Evolutionary conservation across 179 eudicot species (phyloP), one percentile per base, ranked within the genome.

Genomic region (Patellifolia procumbens): DNA sequence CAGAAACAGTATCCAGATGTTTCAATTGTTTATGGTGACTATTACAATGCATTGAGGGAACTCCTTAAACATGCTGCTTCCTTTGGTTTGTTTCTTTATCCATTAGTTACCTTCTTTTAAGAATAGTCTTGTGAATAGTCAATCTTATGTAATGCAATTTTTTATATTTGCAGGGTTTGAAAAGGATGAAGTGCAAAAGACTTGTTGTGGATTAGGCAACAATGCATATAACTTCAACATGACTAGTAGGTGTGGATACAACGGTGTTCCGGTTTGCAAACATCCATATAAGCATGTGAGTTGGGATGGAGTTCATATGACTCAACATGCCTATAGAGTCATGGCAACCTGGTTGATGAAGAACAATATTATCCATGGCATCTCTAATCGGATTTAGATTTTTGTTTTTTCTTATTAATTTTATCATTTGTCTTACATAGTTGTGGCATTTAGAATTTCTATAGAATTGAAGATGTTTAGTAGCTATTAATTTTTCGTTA

Each of bases 231-330:
- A 80, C 17, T 72, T 59, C n/a, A 29, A 75, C 7, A 4, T 43
- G 7, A 37, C 42, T 22, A 2, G 24, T 12, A 51, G 19, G 26
- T 81, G 83, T 43, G 80, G 80, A 22, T 34, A 11, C 4, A 20
- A 58, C 0, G 82, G 70, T 16, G 68, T 58, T 43, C 61, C 53
- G 0, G 76, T 71, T 5, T 80, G 83, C 55, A 28, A 7, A 22
- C 51, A 80, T 45, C 83, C 80, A 6, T n/a, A 45, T 16, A 7
- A 65, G 22, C 53, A 26, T 16, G 56, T 81, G 31, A 81, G 77
- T 66, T 81, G 83, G 80, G 83, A 81, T 4, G 80, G 83, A 5
- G 3, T 32, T 2, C 83, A 81, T 35, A 58, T 65, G 7, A 81
- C 83, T 20, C 83, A 81, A 28, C 52, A 66, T 0, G 72, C 76